These are phyloP conservation scores for Candolleomyces eurysporus DNA, from an alignment of 768 basidiomycete species.

Conservation along the genomic window DNA sequence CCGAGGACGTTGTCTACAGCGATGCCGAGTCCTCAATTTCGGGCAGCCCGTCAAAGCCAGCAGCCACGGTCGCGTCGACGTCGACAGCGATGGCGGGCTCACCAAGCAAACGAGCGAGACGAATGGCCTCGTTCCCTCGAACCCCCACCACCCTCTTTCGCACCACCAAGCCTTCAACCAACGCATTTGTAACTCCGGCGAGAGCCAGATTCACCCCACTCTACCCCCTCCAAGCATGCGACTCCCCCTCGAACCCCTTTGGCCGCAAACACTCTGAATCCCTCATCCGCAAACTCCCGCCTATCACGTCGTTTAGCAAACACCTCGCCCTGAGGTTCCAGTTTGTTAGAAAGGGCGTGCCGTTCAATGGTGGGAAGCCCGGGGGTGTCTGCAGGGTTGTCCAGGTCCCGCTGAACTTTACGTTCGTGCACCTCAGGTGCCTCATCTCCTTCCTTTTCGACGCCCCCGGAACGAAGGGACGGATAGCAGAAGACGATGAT, in stretches of 20 bases:
- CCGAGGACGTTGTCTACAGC: background rate
- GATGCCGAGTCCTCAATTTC: background rate
- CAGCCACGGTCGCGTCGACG: background rate
- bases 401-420: slow-evolving; percentile 70
- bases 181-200: slow-evolving; percentile 13
- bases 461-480: slow-evolving; percentile 12
- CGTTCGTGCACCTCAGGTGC: slow-evolving; percentile 60
- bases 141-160: background rate
- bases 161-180: background rate
- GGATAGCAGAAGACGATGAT: slow-evolving; percentile 28
- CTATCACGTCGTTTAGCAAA: slow-evolving; percentile 49
- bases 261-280: slow-evolving; percentile 50
- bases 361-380: slow-evolving; percentile 20
- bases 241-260: slow-evolving; percentile 73
- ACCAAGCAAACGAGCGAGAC: background rate
- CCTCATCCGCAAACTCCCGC: slow-evolving; percentile 37
- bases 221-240: slow-evolving; percentile 51
- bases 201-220: slow-evolving; percentile 29
- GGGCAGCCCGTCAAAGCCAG: background rate
- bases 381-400: slow-evolving; percentile 63
- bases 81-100: background rate
- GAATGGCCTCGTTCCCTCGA: slow-evolving; percentile 1
- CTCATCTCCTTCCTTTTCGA: slow-evolving; percentile 64
- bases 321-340: slow-evolving; percentile 68
- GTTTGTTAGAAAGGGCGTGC: slow-evolving; percentile 36